phyloP scores from a whole-genome alignment of 805 yeast species.

The Hanseniaspora lindneri region DNA sequence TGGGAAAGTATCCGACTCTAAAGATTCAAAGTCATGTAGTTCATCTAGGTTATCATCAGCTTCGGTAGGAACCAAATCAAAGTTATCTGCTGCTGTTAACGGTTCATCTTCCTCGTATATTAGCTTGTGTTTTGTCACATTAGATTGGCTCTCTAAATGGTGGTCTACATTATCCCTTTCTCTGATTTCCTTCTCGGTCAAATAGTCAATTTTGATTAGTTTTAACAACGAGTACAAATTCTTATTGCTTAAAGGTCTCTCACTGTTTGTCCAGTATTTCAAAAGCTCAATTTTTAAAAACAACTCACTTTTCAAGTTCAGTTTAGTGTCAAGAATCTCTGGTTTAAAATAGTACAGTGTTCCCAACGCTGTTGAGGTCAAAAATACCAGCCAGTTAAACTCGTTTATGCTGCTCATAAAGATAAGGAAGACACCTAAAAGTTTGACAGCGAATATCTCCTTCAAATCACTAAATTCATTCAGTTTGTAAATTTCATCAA shows the following conservation, averaged over 20 bases:
- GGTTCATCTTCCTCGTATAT: constrained; percentile 3
- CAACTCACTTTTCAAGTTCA: constrained; percentile 12
- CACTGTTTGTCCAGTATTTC: constrained; percentile 13
- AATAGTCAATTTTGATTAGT: constrained; percentile 9
- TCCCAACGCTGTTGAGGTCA: constrained; percentile 6
- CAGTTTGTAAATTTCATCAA: not conserved
- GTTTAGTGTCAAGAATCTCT: constrained; percentile 6
- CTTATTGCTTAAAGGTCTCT: not conserved
- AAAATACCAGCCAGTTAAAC: constrained; percentile 6
- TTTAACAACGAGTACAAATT: constrained; percentile 11
- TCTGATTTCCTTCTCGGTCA: constrained; percentile 10
- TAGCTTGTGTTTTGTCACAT: not conserved
- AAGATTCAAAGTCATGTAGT: not conserved
- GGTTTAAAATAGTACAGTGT: constrained; percentile 8
- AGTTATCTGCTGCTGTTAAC: not conserved
- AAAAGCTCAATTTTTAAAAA: constrained; percentile 14
- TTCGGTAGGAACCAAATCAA: no score
- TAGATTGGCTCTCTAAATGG: constrained; percentile 25
- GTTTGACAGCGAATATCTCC: not conserved
- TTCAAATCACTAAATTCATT: not conserved
- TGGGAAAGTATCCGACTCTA: constrained; percentile 5
- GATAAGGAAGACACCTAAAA: not conserved
- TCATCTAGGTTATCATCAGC: no score
- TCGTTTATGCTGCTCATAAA: constrained; percentile 1
- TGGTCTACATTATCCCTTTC: constrained; percentile 16